Evolutionary conservation across 2,329 filamentous ascomycete genomes (phyloP).

Genomic region (Colletotrichum sp.): DNA sequence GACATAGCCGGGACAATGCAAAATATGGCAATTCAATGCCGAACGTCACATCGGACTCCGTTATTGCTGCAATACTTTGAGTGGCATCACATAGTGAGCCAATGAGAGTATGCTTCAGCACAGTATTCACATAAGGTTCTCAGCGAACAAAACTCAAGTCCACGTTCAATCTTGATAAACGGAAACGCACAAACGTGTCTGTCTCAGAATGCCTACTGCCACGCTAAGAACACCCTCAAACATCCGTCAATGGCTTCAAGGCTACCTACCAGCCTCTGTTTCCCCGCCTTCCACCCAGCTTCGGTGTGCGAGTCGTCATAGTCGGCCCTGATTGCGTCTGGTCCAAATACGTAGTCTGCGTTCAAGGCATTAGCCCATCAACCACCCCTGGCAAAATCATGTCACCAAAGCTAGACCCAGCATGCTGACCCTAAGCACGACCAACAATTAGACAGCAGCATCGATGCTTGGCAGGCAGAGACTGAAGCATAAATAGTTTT

Average conservation of each 20-base stretch:
- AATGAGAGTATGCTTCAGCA: neutral
- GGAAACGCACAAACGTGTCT: neutral
- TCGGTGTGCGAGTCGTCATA: neutral
- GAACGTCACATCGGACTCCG: neutral
- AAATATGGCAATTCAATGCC: neutral
- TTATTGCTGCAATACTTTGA: neutral
- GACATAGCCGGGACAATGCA: neutral
- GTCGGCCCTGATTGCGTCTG: neutral
- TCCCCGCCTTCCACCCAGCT: neutral
- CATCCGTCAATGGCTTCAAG: neutral
- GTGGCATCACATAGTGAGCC: neutral
- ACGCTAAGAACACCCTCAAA: neutral
- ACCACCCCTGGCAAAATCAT: neutral
- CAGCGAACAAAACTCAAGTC: neutral
- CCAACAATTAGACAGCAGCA: neutral
- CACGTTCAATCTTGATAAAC: neutral
- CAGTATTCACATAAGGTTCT: neutral
- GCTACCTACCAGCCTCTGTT: rapidly evolving
- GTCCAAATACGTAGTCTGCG: neutral
- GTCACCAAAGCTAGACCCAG: neutral
- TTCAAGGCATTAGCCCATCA: neutral
- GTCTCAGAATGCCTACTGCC: neutral
- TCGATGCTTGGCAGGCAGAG: neutral
- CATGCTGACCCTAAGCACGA: neutral
- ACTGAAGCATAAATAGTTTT: neutral